Conservation (phyloP, 108 stramenopile genomes). For the Fistulifera solaris region DNA sequence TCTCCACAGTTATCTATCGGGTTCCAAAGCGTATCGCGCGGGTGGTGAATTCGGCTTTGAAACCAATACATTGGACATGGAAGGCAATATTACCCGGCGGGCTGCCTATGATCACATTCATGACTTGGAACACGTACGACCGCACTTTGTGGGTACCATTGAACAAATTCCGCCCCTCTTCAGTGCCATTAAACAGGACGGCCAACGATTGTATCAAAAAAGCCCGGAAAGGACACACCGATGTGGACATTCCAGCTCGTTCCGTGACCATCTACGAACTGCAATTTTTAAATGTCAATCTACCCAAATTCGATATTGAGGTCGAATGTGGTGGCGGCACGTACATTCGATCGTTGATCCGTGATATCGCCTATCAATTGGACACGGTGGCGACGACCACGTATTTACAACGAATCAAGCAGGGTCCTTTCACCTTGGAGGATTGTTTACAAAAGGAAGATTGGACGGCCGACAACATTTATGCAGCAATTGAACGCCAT, state of each 20-base stretch:
- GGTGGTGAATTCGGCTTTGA: slow-evolving; percentile 63
- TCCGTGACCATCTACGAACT: slow-evolving; percentile 38
- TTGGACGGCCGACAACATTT: slow-evolving; percentile 49
- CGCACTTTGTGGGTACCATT: slow-evolving; percentile 69
- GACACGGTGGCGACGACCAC: slow-evolving; percentile 82
- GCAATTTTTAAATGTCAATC: slow-evolving; percentile 12
- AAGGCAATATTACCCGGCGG: slow-evolving; percentile 53
- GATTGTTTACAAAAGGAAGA: slow-evolving; percentile 46
- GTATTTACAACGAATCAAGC: slow-evolving; percentile 69
- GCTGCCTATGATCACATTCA: slow-evolving; percentile 51
- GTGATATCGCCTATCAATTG: slow-evolving; percentile 72
- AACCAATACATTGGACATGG: slow-evolving; percentile 80
- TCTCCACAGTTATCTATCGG: slow-evolving; percentile 43
- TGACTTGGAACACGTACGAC: slow-evolving; percentile 24
- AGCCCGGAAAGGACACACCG: slow-evolving; percentile 50
- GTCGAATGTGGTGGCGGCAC: slow-evolving; percentile 87
- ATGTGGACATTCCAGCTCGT: slow-evolving; percentile 41
- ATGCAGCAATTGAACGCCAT: slow-evolving; percentile 18
- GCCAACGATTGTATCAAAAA: slow-evolving; percentile 69
- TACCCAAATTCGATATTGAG: slow-evolving; percentile 62
- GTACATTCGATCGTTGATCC: slow-evolving; percentile 79
- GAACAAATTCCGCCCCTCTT: slow-evolving; percentile 87
- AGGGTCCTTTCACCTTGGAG: slow-evolving; percentile 66
- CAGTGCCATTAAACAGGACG: slow-evolving; percentile 62
- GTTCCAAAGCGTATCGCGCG: slow-evolving; percentile 75